Conservation (phyloP, 305 asterid species). For the Fraxinus paxiana region DNA sequence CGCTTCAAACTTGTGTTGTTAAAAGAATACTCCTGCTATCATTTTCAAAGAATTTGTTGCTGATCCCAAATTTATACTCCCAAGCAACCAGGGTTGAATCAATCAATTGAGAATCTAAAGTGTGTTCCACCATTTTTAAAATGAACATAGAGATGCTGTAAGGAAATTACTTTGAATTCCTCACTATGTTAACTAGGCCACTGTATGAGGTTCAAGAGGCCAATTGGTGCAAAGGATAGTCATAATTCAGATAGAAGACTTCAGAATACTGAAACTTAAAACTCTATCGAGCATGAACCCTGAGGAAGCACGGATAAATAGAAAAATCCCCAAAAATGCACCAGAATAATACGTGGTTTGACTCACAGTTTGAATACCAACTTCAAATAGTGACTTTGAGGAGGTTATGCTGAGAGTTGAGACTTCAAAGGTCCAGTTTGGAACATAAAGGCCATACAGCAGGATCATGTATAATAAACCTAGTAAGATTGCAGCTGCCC, state of each 20-base stretch:
- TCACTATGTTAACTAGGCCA: background rate
- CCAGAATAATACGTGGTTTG: constrained; percentile 12
- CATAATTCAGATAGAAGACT: background rate
- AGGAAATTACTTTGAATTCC: background rate
- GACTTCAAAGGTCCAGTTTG: constrained; percentile 64
- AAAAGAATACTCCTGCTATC: background rate
- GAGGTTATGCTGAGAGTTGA: constrained; percentile 32
- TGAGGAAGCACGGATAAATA: constrained; percentile 4
- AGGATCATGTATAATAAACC: constrained; percentile 52
- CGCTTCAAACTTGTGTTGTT: background rate
- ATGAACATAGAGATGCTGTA: background rate
- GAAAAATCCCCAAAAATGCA: background rate
- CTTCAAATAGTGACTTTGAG: constrained; percentile 32
- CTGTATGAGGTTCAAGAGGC: background rate
- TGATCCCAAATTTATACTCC: background rate
- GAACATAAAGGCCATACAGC: constrained; percentile 68
- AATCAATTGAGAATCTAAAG: background rate
- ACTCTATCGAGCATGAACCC: background rate
- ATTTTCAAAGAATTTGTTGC: background rate
- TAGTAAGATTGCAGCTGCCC: constrained; percentile 49
- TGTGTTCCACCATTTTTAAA: background rate
- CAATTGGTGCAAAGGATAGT: background rate
- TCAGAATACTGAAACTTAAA: background rate
- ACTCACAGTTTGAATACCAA: constrained; percentile 52
- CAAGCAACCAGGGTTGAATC: background rate